Evolutionary conservation across 495 filamentous ascomycete species (phyloP).

Genomic region (Astrothelium subdiscretum): DNA sequence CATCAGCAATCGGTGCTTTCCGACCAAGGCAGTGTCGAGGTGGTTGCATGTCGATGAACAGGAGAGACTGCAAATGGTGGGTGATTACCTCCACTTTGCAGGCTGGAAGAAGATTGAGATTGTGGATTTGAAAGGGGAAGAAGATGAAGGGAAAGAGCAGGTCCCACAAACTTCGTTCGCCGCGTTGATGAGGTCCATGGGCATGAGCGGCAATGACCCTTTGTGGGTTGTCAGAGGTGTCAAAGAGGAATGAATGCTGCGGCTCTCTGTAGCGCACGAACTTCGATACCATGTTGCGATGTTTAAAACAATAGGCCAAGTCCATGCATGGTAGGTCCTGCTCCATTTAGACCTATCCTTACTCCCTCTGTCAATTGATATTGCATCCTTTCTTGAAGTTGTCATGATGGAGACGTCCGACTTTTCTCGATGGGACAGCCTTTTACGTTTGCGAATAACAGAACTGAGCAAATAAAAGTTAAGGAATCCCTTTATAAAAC

Average conservation of each 20-base stretch:
- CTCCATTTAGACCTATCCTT: no score
- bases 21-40: conserved; percentile 25
- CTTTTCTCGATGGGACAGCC: no score
- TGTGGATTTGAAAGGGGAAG: conserved; percentile 25
- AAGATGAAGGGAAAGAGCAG: neutral
- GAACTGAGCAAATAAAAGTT: no score
- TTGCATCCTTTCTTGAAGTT: no score
- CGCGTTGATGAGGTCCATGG: conserved; percentile 14
- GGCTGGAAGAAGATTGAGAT: conserved; percentile 37
- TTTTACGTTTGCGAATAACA: no score
- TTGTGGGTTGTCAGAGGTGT: conserved; percentile 19
- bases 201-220: conserved; percentile 15
- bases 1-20: conserved; percentile 39
- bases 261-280: no score
- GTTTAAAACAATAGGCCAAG: no score
- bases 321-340: no score
- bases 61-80: conserved; percentile 32
- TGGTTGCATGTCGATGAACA: conserved; percentile 18
- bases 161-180: neutral
- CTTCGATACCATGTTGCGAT: no score
- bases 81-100: conserved; percentile 34
- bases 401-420: no score
- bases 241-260: conserved; percentile 4
- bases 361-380: no score
- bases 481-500: no score